A percentile compares a stretch with the other conserved stretches of the same genome.
Evolutionary conservation across 2,329 filamentous ascomycete species (phyloP).

Genomic region (Zalaria sp.): DNA sequence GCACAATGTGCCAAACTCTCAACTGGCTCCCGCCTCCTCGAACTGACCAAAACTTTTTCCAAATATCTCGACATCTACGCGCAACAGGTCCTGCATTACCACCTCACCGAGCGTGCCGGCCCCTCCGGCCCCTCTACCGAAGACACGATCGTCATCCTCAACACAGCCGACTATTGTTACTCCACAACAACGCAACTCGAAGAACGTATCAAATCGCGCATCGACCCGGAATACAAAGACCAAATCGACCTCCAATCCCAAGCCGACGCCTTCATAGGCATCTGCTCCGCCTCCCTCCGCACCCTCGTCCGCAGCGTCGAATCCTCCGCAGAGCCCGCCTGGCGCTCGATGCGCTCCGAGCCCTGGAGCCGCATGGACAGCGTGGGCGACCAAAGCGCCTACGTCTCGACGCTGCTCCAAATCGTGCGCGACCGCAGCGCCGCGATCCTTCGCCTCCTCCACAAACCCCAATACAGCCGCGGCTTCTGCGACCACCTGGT

Average conservation of each 20-base stretch:
- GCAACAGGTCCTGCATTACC: conserved; percentile 73
- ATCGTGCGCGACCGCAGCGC: conserved; percentile 57
- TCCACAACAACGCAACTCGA: conserved; percentile 84
- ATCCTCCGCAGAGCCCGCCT: conserved; percentile 66
- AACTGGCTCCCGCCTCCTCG: conserved; percentile 72
- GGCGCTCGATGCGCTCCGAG: conserved; percentile 95
- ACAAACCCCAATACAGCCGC: conserved; percentile 85
- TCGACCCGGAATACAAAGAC: conserved; percentile 62
- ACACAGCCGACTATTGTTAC: conserved; percentile 97
- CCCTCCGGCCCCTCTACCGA: conserved; percentile 49
- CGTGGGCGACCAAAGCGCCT: conserved; percentile 86
- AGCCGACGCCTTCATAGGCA: conserved; percentile 87
- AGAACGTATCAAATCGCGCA: conserved; percentile 82
- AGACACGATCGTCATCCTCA: conserved; percentile 74
- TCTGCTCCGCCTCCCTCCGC: conserved; percentile 76
- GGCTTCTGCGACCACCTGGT: conserved; percentile 96
- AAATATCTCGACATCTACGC: conserved; percentile 94
- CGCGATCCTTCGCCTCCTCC: conserved; percentile 63
- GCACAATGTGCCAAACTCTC: conserved; percentile 94
- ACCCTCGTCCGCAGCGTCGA: conserved; percentile 76
- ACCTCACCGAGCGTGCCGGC: conserved; percentile 46
- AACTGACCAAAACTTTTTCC: conserved; percentile 71
- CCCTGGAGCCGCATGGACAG: conserved; percentile 90
- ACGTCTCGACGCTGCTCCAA: conserved; percentile 68
- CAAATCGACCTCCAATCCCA: conserved; percentile 84